Conservation (phyloP, 208 protist genomes). For the Crithidia fasciculata region DNA sequence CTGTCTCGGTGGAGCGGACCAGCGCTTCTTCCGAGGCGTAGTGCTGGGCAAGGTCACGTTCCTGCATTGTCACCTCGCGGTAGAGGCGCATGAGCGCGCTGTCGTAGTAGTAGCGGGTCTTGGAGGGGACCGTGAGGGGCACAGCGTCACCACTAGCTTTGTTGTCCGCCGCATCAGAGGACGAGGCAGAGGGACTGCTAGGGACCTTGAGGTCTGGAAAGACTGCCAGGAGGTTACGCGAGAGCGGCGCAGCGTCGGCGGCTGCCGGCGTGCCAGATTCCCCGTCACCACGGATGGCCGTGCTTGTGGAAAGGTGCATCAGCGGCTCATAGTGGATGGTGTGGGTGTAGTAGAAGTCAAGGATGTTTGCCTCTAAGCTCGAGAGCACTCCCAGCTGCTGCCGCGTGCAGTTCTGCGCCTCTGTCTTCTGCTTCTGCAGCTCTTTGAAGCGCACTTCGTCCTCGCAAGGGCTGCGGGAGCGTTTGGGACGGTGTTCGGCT, state of each 20-base stretch:
- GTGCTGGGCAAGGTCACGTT: constrained; percentile 9
- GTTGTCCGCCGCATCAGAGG: background rate
- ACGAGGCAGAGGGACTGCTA: too few relatives aligned
- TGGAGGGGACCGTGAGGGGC: constrained; percentile 5
- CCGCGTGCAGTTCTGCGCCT: constrained; percentile 2
- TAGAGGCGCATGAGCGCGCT: constrained; percentile 41
- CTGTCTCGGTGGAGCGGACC: constrained; percentile 32
- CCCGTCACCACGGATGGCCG: background rate
- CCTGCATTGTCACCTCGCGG: constrained; percentile 13
- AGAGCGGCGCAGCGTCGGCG: background rate
- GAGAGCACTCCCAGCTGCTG: constrained; percentile 4
- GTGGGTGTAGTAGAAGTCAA: constrained; percentile 72
- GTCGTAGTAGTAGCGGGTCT: constrained; percentile 37
- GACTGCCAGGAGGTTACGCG: background rate
- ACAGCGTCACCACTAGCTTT: background rate
- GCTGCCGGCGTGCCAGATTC: background rate
- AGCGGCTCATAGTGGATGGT: constrained; percentile 43
- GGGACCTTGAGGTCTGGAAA: constrained; percentile 14
- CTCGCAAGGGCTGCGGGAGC: constrained; percentile 28
- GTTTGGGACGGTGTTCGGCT: constrained; percentile 11
- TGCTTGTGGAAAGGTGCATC: background rate
- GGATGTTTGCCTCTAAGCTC: constrained; percentile 46
- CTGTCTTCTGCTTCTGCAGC: constrained; percentile 14
- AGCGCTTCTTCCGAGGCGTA: constrained; percentile 10
- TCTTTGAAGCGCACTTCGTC: constrained; percentile 33